These are phyloP conservation scores for Colletotrichum tofieldiae DNA, from an alignment of 2,329 filamentous ascomycete genomes.

Conservation along the genomic window DNA sequence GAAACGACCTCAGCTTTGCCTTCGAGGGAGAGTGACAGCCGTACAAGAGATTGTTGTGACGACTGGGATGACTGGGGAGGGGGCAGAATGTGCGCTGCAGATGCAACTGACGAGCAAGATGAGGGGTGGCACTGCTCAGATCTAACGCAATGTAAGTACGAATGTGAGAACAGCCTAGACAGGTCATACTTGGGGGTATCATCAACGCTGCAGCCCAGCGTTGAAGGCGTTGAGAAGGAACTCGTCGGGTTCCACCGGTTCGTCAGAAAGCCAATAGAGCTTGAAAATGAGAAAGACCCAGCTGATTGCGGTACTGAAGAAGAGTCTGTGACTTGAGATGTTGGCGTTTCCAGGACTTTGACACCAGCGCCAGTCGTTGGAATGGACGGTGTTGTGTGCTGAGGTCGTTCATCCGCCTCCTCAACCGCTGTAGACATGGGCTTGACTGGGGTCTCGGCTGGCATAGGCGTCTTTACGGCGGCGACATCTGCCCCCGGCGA, in stretches of 20 bases:
- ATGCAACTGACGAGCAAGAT: conserved; percentile 59
- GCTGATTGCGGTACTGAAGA: conserved; percentile 28
- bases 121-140: conserved; percentile 62
- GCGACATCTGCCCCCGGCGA: conserved; percentile 17
- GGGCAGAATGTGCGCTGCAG: conserved; percentile 52
- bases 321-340: conserved; percentile 30
- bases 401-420: conserved; percentile 10
- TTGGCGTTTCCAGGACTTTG: conserved; percentile 25
- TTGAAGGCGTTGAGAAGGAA: conserved; percentile 66
- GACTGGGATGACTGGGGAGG: conserved; percentile 50
- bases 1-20: conserved; percentile 91
- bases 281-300: conserved; percentile 59
- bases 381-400: conserved; percentile 17
- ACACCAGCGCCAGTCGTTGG: background rate
- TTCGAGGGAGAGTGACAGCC: conserved; percentile 87
- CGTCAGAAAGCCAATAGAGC: conserved; percentile 66
- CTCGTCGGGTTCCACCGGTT: conserved; percentile 71
- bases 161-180: conserved; percentile 2
- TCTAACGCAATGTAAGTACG: conserved; percentile 50
- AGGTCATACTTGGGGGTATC: conserved; percentile 63
- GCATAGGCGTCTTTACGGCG: background rate
- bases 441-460: conserved; percentile 31
- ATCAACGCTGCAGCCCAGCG: conserved; percentile 56
- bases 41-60: conserved; percentile 67
- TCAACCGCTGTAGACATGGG: background rate